phyloP scores from a whole-genome alignment of 2,329 filamentous ascomycete species.

The Alternaria rosae region DNA sequence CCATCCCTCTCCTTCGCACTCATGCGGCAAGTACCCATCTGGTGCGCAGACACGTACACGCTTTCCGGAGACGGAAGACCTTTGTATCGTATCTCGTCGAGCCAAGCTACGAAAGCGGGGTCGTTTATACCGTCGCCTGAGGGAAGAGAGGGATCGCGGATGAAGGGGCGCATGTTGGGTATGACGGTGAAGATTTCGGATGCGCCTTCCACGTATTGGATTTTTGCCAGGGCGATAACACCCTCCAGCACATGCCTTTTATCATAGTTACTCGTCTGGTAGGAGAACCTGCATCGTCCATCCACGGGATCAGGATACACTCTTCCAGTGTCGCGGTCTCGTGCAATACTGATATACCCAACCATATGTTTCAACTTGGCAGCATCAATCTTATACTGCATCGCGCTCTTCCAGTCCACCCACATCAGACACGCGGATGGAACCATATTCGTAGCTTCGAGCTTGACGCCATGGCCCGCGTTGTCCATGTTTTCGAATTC shows the following conservation, averaged over 20 bases:
- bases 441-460: conserved; percentile 79
- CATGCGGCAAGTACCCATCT: conserved; percentile 83
- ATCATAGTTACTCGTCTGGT: conserved; percentile 76
- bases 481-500: conserved; percentile 84
- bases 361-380: conserved; percentile 74
- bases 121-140: conserved; percentile 61
- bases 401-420: conserved; percentile 71
- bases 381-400: conserved; percentile 75
- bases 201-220: conserved; percentile 80
- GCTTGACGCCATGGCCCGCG: conserved; percentile 80
- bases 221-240: conserved; percentile 73
- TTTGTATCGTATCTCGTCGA: conserved; percentile 60
- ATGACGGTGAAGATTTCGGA: conserved; percentile 76
- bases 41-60: conserved; percentile 74
- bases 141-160: conserved; percentile 48
- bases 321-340: conserved; percentile 77
- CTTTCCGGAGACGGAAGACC: conserved; percentile 60
- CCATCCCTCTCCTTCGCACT: conserved; percentile 56
- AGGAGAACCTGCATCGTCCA: conserved; percentile 71
- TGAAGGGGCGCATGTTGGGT: conserved; percentile 70
- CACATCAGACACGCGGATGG: conserved; percentile 70
- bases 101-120: conserved; percentile 68
- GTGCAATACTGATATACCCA: conserved; percentile 75
- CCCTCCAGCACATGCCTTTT: conserved; percentile 75
- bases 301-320: conserved; percentile 75